A percentile compares a stretch with the other conserved stretches of the same genome.
Conservation (phyloP, 2,329 filamentous ascomycete genomes). For the Trichoderma afroharzianum region DNA sequence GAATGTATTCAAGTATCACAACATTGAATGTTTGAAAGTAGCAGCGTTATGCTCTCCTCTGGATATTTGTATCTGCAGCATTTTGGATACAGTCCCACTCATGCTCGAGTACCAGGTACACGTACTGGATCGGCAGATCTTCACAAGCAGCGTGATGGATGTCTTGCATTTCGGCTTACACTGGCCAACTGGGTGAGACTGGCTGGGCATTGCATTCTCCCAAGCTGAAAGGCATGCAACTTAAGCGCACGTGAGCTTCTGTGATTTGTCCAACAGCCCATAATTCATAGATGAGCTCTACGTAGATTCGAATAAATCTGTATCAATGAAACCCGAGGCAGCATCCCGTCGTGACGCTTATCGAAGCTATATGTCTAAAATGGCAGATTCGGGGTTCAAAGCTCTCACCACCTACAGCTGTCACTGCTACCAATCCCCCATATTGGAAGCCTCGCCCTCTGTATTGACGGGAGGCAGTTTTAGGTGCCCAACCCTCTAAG, state of each 20-base stretch:
- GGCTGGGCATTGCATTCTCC: neutral
- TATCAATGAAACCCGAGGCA: neutral
- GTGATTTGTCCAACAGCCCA: neutral
- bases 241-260: neutral
- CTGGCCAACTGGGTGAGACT: neutral
- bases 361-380: neutral
- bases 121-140: neutral
- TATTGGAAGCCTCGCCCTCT: neutral
- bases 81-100: neutral
- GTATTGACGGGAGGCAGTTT: neutral
- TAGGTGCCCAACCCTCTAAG: neutral
- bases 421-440: too few relatives aligned
- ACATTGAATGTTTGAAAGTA: neutral
- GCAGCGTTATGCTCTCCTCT: neutral
- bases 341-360: neutral
- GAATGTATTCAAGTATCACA: neutral
- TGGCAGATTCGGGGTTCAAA: neutral
- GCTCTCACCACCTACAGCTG: neutral
- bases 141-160: neutral
- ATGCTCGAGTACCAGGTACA: neutral
- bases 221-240: neutral
- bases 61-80: neutral
- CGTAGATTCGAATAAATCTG: neutral
- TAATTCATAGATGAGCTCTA: neutral
- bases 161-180: neutral